Percentiles rank a stretch among this genome's conserved stretches.
phyloP scores from a whole-genome alignment of 306 rosid species.

The Prosopis cineraria region DNA sequence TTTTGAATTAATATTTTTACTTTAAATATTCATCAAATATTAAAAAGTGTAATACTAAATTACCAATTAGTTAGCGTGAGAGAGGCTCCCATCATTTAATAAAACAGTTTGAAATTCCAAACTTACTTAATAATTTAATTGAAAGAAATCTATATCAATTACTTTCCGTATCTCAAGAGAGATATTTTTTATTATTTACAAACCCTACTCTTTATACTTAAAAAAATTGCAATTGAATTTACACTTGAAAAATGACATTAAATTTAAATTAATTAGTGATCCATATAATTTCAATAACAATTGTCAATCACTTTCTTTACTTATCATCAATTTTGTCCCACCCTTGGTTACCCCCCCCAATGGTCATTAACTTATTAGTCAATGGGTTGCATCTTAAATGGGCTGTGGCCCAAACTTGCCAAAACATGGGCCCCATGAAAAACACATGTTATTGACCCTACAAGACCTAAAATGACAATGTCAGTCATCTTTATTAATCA shows the following conservation, averaged over 20 bases:
- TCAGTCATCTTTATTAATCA: neutral
- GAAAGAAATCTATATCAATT: too few relatives aligned
- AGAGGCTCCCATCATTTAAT: too few relatives aligned
- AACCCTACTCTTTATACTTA: too few relatives aligned
- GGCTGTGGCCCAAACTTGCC: slow-evolving; percentile 29
- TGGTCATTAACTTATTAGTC: slow-evolving; percentile 34
- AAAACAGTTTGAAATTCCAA: too few relatives aligned
- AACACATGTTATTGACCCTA: slow-evolving; percentile 25
- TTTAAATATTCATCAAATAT: neutral
- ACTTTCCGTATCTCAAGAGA: too few relatives aligned
- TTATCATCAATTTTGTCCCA: slow-evolving; percentile 39
- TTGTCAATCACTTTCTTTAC: slow-evolving; percentile 34
- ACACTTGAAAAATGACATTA: neutral
- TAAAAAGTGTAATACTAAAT: too few relatives aligned
- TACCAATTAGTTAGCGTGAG: too few relatives aligned
- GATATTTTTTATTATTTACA: too few relatives aligned
- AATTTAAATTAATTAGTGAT: neutral
- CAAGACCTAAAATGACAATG: neutral
- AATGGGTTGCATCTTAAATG: slow-evolving; percentile 31
- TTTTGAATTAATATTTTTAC: neutral
- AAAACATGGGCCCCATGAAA: slow-evolving; percentile 28
- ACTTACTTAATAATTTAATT: too few relatives aligned
- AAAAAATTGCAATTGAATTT: neutral
- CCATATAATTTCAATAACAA: neutral
- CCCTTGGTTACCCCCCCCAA: neutral